Conservation (phyloP, 2,329 filamentous ascomycete species). For the Xylariaceae sp. region DNA sequence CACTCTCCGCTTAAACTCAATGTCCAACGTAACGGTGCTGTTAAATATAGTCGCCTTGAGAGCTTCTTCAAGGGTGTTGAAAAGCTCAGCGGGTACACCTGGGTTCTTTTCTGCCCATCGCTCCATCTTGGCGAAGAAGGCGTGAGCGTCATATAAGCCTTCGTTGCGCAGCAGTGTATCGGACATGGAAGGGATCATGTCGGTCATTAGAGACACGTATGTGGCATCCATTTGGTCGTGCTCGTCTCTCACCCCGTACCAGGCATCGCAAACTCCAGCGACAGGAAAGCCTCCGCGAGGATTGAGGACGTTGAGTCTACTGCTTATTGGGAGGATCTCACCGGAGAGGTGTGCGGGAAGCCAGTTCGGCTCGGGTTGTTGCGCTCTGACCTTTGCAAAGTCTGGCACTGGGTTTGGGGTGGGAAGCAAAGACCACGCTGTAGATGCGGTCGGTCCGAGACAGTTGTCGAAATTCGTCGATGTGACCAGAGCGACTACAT, state of each 20-base stretch:
- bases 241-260: conserved; percentile 18
- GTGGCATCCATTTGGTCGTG: conserved; percentile 20
- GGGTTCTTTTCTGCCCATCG: conserved; percentile 25
- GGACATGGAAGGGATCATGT: conserved; percentile 28
- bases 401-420: conserved; percentile 23
- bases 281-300: conserved; percentile 22
- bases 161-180: conserved; percentile 27
- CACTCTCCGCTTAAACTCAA: conserved; percentile 27
- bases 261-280: conserved; percentile 23
- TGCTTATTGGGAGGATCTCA: conserved; percentile 22
- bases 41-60: conserved; percentile 16
- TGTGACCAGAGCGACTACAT: conserved; percentile 21
- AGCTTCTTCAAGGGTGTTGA: conserved; percentile 19
- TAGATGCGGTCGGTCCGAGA: conserved; percentile 20
- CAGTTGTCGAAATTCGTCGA: conserved; percentile 25
- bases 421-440: conserved; percentile 17
- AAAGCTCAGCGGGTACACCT: conserved; percentile 16
- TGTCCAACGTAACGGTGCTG: conserved; percentile 23
- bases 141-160: conserved; percentile 25
- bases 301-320: conserved; percentile 17
- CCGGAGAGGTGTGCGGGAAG: conserved; percentile 18
- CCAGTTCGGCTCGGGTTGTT: conserved; percentile 23
- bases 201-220: conserved; percentile 27
- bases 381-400: conserved; percentile 18
- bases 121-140: conserved; percentile 4